Conservation (phyloP, 371 early-diverging fungal genomes). For the Rozella allomycis region DNA sequence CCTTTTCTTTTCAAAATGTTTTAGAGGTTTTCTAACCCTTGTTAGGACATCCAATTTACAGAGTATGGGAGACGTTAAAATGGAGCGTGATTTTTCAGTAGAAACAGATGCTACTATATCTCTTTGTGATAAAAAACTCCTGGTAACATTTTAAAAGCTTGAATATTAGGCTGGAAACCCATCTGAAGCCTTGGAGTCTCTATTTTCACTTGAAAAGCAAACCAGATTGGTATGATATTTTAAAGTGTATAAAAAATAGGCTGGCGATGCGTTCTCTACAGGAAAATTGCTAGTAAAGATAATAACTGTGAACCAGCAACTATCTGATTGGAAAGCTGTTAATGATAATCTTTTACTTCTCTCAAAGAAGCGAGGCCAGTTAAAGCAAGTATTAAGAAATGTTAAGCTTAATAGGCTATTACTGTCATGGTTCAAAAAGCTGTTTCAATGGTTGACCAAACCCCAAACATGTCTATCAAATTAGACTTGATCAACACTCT, state of each 20-base stretch:
- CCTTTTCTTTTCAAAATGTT: too few relatives aligned
- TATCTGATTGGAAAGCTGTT: constrained; percentile 59
- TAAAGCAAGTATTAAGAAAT: constrained; percentile 47
- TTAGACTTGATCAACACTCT: constrained; percentile 78
- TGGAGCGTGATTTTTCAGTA: constrained; percentile 73
- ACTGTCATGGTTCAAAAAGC: constrained; percentile 83
- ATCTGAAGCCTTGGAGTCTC: constrained; percentile 54
- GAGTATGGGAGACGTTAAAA: constrained; percentile 37
- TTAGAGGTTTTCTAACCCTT: too few relatives aligned
- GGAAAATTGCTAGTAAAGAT: constrained; percentile 58
- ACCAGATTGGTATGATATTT: constrained; percentile 46
- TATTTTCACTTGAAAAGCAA: constrained; percentile 62
- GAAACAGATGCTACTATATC: constrained; percentile 31
- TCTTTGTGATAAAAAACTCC: not conserved
- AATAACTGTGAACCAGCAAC: constrained; percentile 45
- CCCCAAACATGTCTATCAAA: constrained; percentile 54
- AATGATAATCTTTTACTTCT: constrained; percentile 71
- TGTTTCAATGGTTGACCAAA: constrained; percentile 61
- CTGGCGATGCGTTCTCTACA: constrained; percentile 65
- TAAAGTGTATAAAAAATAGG: constrained; percentile 15
- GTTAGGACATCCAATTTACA: too few relatives aligned
- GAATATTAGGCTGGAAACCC: constrained; percentile 36
- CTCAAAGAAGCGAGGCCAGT: constrained; percentile 83
- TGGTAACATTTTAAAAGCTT: not conserved
- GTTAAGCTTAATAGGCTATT: constrained; percentile 41